Evolutionary conservation across 352 stramenopile species (phyloP), one percentile per base, ranked within the genome.

Genomic region (Globisporangium echinulatum): DNA sequence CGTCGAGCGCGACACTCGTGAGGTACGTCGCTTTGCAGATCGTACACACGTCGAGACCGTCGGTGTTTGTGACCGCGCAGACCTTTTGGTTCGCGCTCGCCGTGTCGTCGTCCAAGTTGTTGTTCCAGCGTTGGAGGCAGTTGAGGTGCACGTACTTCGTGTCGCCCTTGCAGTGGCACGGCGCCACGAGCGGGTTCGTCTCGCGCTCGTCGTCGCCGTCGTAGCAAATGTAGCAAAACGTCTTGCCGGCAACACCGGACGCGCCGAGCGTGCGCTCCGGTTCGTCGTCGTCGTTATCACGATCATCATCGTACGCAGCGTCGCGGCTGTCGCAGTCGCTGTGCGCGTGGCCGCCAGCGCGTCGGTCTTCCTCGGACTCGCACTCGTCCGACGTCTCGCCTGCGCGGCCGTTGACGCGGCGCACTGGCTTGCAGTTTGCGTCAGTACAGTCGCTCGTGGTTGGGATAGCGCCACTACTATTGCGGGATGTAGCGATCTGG

Each of bases 151-250:
- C 84, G 63, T 96, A 97, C 68, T 95, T 92, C 40, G 90, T 97
- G 71, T 96, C 90, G 33, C 90, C 88, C 59, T 96, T 96, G 69
- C 90, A 97, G 54, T 95, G 74, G 62, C 90, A 97, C 5, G 90
- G 90, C 10, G 90, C 87, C 8, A 97, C 87, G 4, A 97, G 75
- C 44, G 88, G 88, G 65, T 97, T 96, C 49, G 80, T 75, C 0
- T 89, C 72, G 2, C 81, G 69, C 43, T 96, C 82, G 61, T 96
- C 86, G 49, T 96, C 88, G 51, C 77, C 84, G 59, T 97, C 90
- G 70, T 96, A 96, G 70, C 90, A 97, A 81, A 97, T 97, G 72
- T 97, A 97, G 69, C 90, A 97, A 62, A 93, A 90, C 19, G 67
- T 63, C 49, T 90, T 90, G 63, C 70, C 76, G 15, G 68, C 59